Evolutionary conservation across 495 filamentous ascomycete genomes (phyloP), one percentile per base, ranked within the genome.

Genomic region (Trichoderma parareesei): DNA sequence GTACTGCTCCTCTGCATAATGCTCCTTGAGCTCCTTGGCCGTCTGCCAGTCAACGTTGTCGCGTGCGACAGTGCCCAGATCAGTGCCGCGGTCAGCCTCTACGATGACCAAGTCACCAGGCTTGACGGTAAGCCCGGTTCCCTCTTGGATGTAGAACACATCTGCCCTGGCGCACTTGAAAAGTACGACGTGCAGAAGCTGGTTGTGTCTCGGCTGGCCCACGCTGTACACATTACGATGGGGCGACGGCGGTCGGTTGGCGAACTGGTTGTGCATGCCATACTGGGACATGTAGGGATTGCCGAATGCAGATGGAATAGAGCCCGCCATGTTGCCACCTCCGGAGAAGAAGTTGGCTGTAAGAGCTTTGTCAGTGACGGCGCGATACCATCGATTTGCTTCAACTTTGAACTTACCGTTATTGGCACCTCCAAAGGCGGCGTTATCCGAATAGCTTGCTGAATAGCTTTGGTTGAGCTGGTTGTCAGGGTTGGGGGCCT

Each of bases 91-190:
- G 72, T 98, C 94, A 14, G 94, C 94, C 76, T 98, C 94, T 40
- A 97, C 93, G 67, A 98, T 97, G 61, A 98, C 95, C 63, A 98
- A 77, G 72, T 98, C 94, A 41, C 95, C 95, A 38, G 84, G 84
- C 65, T 92, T 93, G 62, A 97, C 89, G 61, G 90, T 89, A 38
- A 98, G 81, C 2, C 95, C 95, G 13, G 92, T 97, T 55, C 92
- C 92, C 73, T 97, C 92, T 73, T 94, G 92, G 63, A 97, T 89
- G 73, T 96, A 97, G 73, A 97, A 98, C 20, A 98, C 91, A 70
- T 97, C 95, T 55, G 92, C 91, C 64, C 94, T 87, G 33, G 88
- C 87, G 71, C 92, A 96, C 71, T 98, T 98, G 81, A 98, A 98
- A 3, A 92, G 87, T 35, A 98, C 93, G 53, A 98, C 87, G 74